Base-by-base conservation (phyloP, 2,329 filamentous ascomycete genomes). In the Calonectria fujianensis region DNA sequence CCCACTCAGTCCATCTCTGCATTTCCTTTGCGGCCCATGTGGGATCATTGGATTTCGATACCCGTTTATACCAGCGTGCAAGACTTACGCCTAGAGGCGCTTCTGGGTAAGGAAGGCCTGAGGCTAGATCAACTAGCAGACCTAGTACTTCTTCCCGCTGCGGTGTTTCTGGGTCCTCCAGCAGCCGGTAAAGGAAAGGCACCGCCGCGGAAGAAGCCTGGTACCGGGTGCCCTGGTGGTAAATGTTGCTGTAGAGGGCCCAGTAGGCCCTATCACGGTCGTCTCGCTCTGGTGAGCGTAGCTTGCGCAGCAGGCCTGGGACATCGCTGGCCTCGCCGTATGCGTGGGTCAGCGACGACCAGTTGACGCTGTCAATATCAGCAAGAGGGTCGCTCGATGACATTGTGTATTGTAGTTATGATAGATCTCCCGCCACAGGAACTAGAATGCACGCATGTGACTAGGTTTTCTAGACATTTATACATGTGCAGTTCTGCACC, bases 221-320 rank as follows among this genome's bases (percentile, higher is more conserved):
- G 10, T 70, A 70, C 11, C 69, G 57, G n/a, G 24, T 57, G 57
- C 69, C 59, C 50, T 70, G 69, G 48, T 65, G 69, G n/a, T 11
- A 52, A 16, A 70, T 70, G 32, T 32, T 65, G n/a, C 57, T 16
- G 18, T 65, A 70, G 24, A 70, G 35, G 16, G 18, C 27, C 14
- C 27, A 32, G 48, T 54, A 65, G 7, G 45, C 48, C 3, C 18
- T 35, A 7, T 18, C 3, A 8, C 69, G 69, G 1, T 16, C 48
- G 4, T 54, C 24, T 20, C 32, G 24, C 16, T 54, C 20, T 10
- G 45, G 11, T 7, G 45, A 54, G 11, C 51, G 48, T 18, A 70
- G n/a, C 18, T 70, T 2, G 7, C 48, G 57, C 20, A 70, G 13
- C 14, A 52, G 29, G 11, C 4, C 45, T 18, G 69, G 69, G 14